Percentiles rank a stretch among this genome's conserved stretches.
Evolutionary conservation across 345 rosid genomes (phyloP).

Genomic region (Brassica juncea): DNA sequence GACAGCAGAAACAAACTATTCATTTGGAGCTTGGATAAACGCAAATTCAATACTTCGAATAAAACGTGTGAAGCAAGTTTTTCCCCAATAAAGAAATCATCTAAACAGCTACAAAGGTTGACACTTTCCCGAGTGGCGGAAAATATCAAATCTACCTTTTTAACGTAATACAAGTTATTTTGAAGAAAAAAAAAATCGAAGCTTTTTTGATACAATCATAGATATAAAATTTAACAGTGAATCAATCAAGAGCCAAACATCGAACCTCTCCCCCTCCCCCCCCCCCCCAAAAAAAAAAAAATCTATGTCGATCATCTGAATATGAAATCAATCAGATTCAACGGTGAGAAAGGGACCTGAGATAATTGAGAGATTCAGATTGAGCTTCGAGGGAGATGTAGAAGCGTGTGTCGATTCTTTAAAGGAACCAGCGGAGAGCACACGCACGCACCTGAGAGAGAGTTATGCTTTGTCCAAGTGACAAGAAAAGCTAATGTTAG

Average conservation of each 20-base stretch:
- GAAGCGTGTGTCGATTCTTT: constrained; percentile 32
- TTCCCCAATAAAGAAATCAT: neutral
- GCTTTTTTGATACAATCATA: neutral
- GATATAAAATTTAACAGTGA: neutral
- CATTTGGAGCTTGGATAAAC: neutral
- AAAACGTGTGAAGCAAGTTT: neutral
- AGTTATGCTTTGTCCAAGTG: constrained; percentile 1
- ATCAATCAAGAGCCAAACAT: constrained; percentile 1
- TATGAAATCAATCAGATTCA: neutral
- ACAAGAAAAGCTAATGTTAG: neutral
- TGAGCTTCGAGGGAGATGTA: neutral
- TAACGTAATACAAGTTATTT: neutral
- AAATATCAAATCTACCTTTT: neutral
- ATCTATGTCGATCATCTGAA: neutral
- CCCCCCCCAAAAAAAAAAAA: too few species aligned
- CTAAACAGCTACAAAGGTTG: constrained; percentile 13
- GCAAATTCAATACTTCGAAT: neutral
- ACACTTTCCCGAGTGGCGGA: neutral
- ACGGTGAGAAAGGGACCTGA: constrained; percentile 3
- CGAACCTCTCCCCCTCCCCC: neutral
- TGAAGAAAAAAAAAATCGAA: neutral
- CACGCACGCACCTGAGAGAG: constrained; percentile 23
- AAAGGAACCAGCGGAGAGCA: constrained; percentile 30
- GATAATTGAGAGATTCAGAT: constrained; percentile 18
- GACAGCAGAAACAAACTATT: neutral